Percentiles rank a stretch among this genome's conserved stretches.
Evolutionary conservation across 495 filamentous ascomycete genomes (phyloP).

Genomic region (Penicillium ucsense): DNA sequence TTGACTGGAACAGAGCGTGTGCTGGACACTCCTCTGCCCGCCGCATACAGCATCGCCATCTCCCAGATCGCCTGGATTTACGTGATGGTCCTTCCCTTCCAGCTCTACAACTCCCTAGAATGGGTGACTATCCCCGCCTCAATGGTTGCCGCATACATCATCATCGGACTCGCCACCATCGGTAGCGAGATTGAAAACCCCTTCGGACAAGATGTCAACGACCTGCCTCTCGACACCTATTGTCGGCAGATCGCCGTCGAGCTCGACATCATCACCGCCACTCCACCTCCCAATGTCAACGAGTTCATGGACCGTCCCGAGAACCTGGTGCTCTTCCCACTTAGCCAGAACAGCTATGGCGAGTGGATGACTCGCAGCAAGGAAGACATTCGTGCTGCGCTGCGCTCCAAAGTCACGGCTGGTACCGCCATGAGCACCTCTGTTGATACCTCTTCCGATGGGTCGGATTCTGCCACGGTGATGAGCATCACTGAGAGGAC

Average conservation of each 20-base stretch:
- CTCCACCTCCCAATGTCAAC: constrained; percentile 42
- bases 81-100: constrained; percentile 75
- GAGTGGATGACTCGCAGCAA: constrained; percentile 53
- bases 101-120: constrained; percentile 49
- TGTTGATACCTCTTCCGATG: background rate
- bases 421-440: constrained; percentile 1
- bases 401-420: constrained; percentile 37
- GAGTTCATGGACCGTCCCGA: constrained; percentile 47
- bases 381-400: constrained; percentile 46
- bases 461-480: constrained; percentile 20
- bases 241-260: constrained; percentile 63
- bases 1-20: constrained; percentile 69
- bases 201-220: constrained; percentile 81
- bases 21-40: constrained; percentile 72
- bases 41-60: constrained; percentile 79
- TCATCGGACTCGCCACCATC: constrained; percentile 79
- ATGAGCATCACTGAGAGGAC: constrained; percentile 6
- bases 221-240: constrained; percentile 70
- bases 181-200: constrained; percentile 85
- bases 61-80: constrained; percentile 85
- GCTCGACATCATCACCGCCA: constrained; percentile 60
- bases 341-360: constrained; percentile 47
- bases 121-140: constrained; percentile 85
- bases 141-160: constrained; percentile 77
- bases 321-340: constrained; percentile 61